These are phyloP conservation scores for Candida sp. DNA, from an alignment of 1,139 yeast species.

Conservation along the genomic window DNA sequence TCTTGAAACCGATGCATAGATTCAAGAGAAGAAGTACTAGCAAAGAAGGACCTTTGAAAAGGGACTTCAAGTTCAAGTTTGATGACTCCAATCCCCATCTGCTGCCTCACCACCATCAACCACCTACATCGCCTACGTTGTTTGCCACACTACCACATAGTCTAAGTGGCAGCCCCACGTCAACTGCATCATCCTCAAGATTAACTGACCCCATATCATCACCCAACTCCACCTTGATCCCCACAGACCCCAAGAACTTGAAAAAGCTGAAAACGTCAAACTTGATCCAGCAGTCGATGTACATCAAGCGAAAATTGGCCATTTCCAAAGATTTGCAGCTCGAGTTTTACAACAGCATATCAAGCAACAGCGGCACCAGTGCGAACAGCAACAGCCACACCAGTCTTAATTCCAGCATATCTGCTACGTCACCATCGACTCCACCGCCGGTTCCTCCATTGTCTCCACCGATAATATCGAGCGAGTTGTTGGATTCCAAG, in stretches of 20 bases:
- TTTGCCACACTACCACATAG: conserved; percentile 23
- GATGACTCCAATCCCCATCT: conserved; percentile 17
- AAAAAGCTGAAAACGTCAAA: conserved; percentile 17
- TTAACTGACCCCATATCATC: conserved; percentile 8
- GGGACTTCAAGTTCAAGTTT: conserved; percentile 37
- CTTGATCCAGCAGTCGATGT: conserved; percentile 25
- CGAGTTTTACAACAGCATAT: conserved; percentile 26
- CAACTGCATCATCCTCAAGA: conserved; percentile 1
- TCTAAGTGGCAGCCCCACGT: conserved; percentile 16
- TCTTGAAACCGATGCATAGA: conserved; percentile 21
- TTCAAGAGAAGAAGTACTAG: conserved; percentile 14
- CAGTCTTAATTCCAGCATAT: neutral
- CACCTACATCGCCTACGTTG: conserved; percentile 13
- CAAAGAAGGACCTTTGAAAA: conserved; percentile 19
- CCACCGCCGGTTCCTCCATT: conserved; percentile 4
- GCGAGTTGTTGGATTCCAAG: conserved; percentile 16
- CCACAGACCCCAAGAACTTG: conserved; percentile 1
- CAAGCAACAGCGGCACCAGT: neutral
- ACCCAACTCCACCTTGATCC: neutral
- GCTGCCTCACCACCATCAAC: conserved; percentile 12
- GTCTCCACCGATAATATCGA: conserved; percentile 4
- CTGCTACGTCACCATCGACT: neutral
- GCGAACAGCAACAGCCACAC: neutral
- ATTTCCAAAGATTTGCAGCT: conserved; percentile 44
- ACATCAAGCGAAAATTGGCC: conserved; percentile 33